Evolutionary conservation across 768 basidiomycete genomes (phyloP), one percentile per base, ranked within the genome.

Genomic region (Gymnopilus dilepis): DNA sequence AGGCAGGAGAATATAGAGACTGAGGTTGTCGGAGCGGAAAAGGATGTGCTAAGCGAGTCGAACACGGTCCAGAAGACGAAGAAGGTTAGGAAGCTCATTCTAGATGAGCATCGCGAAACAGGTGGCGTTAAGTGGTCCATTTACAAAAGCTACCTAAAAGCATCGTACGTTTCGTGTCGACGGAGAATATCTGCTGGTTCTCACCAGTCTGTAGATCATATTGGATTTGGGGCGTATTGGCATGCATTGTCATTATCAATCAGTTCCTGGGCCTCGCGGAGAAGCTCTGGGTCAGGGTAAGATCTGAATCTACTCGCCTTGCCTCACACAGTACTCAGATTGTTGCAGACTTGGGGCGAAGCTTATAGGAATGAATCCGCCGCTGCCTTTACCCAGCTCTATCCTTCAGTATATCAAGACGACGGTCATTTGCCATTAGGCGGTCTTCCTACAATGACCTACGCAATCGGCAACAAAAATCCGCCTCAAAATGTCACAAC

Each of bases 81-180:
- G 75, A 90, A 86, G 64, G 88, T 90, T 0, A 76, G 89, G 31
- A 90, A 91, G 67, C 74, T 94, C 12, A 73, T 94, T 57, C 87
- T 92, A 69, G 93, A 94, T 50, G 93, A 95, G 69, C 88, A 92
- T 61, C 73, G 93, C 37, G 91, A 91, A 63, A 81, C 82, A 1
- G 95, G 94, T 0, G 86, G 88, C 38, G 94, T 96, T 28, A 92
- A 92, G 68, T 94, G 91, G 90, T 74, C 76, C 0, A 81, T 88
- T 31, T 89, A 89, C 60, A 83, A 85, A 6, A 78, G 83, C 4
- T 92, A 95, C 68, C 69, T 94, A 59, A 80, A 86, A 70, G 89
- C 87, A 19, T 89, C 90, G 88, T 90, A 61, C 48, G 87, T 81
- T 5, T 42, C 17, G 17, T 43, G 40, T 11, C 19, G 38, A 31